phyloP scores from a whole-genome alignment of 768 basidiomycete genomes.

The Russula ochroleuca region DNA sequence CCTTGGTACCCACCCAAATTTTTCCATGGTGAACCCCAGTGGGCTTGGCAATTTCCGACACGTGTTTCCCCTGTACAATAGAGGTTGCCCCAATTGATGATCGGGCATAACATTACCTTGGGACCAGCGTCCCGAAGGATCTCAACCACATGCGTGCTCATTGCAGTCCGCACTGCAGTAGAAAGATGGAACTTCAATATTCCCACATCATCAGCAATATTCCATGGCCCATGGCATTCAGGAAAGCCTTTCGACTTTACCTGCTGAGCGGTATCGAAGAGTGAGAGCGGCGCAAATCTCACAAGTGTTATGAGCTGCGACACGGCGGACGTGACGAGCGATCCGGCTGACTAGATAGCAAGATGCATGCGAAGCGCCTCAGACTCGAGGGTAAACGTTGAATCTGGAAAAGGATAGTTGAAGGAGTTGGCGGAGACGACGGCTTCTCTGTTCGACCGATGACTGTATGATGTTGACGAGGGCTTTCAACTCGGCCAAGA shows the following conservation, averaged over 20 bases:
- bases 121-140: slow-evolving; percentile 25
- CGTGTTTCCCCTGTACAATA: slow-evolving; percentile 31
- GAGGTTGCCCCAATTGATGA: no score
- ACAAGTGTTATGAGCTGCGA: slow-evolving; percentile 11
- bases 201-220: background rate
- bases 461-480: slow-evolving; percentile 16
- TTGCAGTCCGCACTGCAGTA: slow-evolving; percentile 2
- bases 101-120: slow-evolving; percentile 3
- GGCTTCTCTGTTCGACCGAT: background rate
- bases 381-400: background rate
- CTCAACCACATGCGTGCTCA: slow-evolving; percentile 13
- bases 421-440: slow-evolving; percentile 1
- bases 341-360: slow-evolving; percentile 4
- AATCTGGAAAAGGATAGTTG: background rate
- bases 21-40: slow-evolving; percentile 26
- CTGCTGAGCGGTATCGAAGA: slow-evolving; percentile 6
- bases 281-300: slow-evolving; percentile 7
- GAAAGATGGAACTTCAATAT: slow-evolving; percentile 3
- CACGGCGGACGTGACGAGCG: slow-evolving; percentile 11
- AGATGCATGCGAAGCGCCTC: slow-evolving; percentile 11
- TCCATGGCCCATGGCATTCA: no score
- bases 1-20: slow-evolving; percentile 19
- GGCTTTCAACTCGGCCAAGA: slow-evolving; percentile 13
- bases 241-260: background rate
- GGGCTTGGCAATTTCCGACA: slow-evolving; percentile 37